Conservation (phyloP, 2,329 filamentous ascomycete genomes). For the Simplicillium aogashimaense region DNA sequence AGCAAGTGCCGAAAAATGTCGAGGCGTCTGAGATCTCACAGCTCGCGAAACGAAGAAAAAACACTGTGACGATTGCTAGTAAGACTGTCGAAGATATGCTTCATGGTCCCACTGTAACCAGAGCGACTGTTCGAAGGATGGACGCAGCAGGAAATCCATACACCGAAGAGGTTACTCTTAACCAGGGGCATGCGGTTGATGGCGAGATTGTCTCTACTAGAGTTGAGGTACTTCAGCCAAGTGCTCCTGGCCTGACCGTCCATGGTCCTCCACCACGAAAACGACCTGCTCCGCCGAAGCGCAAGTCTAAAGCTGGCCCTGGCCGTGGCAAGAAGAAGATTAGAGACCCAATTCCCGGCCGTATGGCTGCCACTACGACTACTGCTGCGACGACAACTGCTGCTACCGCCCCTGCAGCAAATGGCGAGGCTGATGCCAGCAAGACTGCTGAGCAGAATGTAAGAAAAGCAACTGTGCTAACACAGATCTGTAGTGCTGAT, state of each 20-base stretch:
- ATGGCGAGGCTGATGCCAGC: constrained; percentile 14
- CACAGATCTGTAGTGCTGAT: constrained; percentile 9
- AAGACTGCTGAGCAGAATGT: constrained; percentile 9
- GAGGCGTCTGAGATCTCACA: constrained; percentile 43
- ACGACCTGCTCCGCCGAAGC: constrained; percentile 66
- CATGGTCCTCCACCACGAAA: constrained; percentile 44
- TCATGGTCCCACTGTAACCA: constrained; percentile 52
- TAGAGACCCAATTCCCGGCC: constrained; percentile 37
- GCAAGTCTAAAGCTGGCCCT: constrained; percentile 66
- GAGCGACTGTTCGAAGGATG: constrained; percentile 68
- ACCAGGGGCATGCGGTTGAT: constrained; percentile 69
- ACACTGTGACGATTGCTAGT: constrained; percentile 46
- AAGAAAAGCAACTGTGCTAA: constrained; percentile 1
- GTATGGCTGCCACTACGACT: constrained; percentile 12
- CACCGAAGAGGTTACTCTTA: constrained; percentile 73
- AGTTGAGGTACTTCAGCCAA: constrained; percentile 30
- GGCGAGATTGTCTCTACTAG: constrained; percentile 66
- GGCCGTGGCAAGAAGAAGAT: constrained; percentile 75
- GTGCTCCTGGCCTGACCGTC: constrained; percentile 46
- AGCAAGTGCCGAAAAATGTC: constrained; percentile 48
- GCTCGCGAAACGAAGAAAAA: constrained; percentile 52
- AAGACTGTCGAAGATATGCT: constrained; percentile 34
- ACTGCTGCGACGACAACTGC: no score
- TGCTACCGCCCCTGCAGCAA: constrained; percentile 21
- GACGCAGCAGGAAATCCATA: constrained; percentile 75